Percentiles rank a stretch among this genome's conserved stretches.
phyloP scores from a whole-genome alignment of 2,329 filamentous ascomycete genomes.

The Biscogniauxia mediterranea region DNA sequence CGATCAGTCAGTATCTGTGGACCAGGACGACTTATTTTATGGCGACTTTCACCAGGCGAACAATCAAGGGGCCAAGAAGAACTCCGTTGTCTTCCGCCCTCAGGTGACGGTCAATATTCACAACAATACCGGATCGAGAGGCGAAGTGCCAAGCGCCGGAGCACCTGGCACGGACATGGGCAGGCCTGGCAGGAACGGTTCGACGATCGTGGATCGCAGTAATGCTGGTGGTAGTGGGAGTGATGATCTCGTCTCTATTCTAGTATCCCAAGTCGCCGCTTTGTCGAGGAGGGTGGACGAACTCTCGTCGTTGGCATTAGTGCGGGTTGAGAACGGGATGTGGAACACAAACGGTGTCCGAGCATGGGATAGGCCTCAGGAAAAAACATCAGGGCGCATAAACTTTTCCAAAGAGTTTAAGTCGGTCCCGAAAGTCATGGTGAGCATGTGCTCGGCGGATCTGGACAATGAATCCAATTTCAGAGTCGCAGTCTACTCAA shows the following conservation, averaged over 20 bases:
- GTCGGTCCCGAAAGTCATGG: background rate
- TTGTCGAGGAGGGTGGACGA: background rate
- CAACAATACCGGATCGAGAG: background rate
- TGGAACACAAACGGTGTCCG: no score
- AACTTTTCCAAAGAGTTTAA: background rate
- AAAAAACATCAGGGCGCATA: background rate
- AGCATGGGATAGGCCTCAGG: no score
- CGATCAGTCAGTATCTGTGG: background rate
- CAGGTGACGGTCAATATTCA: background rate
- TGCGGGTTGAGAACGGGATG: no score
- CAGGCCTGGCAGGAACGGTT: background rate
- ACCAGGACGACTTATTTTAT: background rate
- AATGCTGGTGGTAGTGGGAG: background rate
- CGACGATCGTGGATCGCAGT: background rate
- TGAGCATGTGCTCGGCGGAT: constrained; percentile 3
- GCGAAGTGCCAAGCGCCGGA: no score
- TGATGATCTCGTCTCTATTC: background rate
- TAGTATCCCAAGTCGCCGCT: background rate
- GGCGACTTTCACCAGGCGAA: background rate
- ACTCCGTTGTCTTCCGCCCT: background rate
- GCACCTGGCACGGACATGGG: no score
- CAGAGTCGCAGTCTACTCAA: constrained; percentile 7
- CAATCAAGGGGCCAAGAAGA: no score
- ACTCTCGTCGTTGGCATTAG: no score
- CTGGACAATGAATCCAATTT: constrained; percentile 1